Evolutionary conservation across 306 rosid species (phyloP).

Genomic region (Medicago ruthenica): DNA sequence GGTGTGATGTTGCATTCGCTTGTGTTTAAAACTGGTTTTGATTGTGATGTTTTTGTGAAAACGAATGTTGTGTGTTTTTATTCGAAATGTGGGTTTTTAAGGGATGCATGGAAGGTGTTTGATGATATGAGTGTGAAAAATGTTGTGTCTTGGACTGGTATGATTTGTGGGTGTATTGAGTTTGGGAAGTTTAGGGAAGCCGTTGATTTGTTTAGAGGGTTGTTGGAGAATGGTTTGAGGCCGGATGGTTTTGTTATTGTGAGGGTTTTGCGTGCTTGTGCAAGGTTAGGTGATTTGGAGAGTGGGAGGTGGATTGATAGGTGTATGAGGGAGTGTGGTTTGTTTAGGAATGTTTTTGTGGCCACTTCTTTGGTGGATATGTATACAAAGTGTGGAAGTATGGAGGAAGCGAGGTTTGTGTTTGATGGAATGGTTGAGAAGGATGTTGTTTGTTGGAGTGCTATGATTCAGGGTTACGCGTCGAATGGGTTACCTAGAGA

Average conservation of each 20-base stretch:
- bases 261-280: conserved; percentile 62
- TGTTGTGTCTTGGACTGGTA: conserved; percentile 74
- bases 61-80: conserved; percentile 61
- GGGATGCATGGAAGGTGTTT: conserved; percentile 58
- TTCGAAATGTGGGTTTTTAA: conserved; percentile 52
- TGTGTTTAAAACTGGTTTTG: conserved; percentile 63
- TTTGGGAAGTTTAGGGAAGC: conserved; percentile 54
- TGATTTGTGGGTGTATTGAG: conserved; percentile 61
- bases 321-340: conserved; percentile 53
- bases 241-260: conserved; percentile 69
- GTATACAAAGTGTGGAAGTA: conserved; percentile 66
- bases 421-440: conserved; percentile 65
- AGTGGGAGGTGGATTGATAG: conserved; percentile 71
- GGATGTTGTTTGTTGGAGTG: conserved; percentile 78
- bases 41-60: conserved; percentile 63
- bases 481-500: conserved; percentile 66
- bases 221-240: conserved; percentile 66
- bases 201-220: conserved; percentile 53
- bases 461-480: conserved; percentile 73
- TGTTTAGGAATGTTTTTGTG: conserved; percentile 61
- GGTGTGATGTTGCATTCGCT: conserved; percentile 62
- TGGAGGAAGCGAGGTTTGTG: conserved; percentile 56
- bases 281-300: conserved; percentile 55
- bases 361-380: conserved; percentile 70
- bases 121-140: conserved; percentile 64